phyloP scores from a whole-genome alignment of 2,329 filamentous ascomycete species.

The Trichoderma sp. region DNA sequence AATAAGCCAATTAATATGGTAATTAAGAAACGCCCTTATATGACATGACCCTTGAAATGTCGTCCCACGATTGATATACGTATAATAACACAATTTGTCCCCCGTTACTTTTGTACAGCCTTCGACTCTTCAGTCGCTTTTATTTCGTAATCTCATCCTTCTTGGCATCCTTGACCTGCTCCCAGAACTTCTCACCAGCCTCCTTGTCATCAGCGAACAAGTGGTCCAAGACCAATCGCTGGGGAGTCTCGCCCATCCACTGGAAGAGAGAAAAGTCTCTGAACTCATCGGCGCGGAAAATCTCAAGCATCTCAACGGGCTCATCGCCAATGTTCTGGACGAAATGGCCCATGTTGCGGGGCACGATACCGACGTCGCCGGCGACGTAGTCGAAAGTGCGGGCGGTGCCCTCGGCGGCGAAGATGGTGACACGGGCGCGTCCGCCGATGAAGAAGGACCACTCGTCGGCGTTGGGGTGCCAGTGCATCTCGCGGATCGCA shows the following conservation, averaged over 20 bases:
- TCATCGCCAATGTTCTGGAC: conserved; percentile 82
- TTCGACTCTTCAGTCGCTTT: background rate
- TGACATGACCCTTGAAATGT: conserved; percentile 3
- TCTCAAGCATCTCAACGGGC: conserved; percentile 74
- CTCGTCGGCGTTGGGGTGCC: conserved; percentile 79
- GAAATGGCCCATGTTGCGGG: conserved; percentile 77
- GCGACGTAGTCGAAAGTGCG: conserved; percentile 76
- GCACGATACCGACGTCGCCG: conserved; percentile 78
- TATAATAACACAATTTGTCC: background rate
- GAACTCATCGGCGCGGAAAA: conserved; percentile 73
- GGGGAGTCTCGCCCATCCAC: conserved; percentile 74
- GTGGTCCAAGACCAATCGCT: conserved; percentile 67
- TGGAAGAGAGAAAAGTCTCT: conserved; percentile 74
- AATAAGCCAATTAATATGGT: background rate
- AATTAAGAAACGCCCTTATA: conserved; percentile 14
- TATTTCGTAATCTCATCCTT: conserved; percentile 56
- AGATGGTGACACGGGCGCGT: conserved; percentile 73
- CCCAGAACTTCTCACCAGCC: conserved; percentile 64
- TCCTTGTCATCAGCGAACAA: conserved; percentile 65
- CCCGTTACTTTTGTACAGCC: background rate
- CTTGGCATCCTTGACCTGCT: conserved; percentile 63
- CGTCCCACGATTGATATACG: conserved; percentile 21
- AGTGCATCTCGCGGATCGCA: conserved; percentile 78
- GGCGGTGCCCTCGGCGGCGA: conserved; percentile 68
- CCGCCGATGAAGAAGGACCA: conserved; percentile 81